phyloP scores from a whole-genome alignment of 768 basidiomycete genomes.

The Leucosporidium creatinivorum region DNA sequence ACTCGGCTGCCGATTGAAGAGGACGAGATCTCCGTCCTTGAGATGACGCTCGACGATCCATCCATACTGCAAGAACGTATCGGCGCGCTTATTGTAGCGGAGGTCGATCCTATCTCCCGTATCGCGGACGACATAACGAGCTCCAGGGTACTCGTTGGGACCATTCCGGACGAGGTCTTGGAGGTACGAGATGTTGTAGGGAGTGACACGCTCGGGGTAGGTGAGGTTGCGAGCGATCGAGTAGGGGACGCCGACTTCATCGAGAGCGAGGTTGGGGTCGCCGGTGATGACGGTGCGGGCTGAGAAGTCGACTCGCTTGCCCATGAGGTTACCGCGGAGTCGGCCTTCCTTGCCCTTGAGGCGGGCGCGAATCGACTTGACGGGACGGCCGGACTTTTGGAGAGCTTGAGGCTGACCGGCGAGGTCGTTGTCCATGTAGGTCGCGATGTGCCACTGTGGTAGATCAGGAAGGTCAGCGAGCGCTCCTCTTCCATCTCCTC shows the following conservation, averaged over 20 bases:
- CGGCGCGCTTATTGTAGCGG: constrained; percentile 90
- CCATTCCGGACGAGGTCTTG: constrained; percentile 94
- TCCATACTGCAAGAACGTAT: constrained; percentile 91
- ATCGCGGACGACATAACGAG: constrained; percentile 91
- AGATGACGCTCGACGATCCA: constrained; percentile 98
- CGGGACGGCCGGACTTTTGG: constrained; percentile 93
- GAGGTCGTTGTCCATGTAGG: constrained; percentile 99
- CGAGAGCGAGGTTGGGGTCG: constrained; percentile 91
- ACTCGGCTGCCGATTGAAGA: constrained; percentile 97
- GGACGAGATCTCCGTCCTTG: constrained; percentile 95
- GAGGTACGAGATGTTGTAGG: constrained; percentile 88
- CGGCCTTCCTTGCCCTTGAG: constrained; percentile 99
- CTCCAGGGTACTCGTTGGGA: constrained; percentile 89
- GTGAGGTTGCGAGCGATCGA: constrained; percentile 97
- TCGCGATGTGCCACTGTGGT: constrained; percentile 87
- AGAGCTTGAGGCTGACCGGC: constrained; percentile 95
- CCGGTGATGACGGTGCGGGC: constrained; percentile 99
- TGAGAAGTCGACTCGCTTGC: constrained; percentile 98
- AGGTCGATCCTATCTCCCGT: constrained; percentile 95
- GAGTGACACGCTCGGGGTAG: constrained; percentile 94
- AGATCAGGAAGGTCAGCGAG: constrained; percentile 10
- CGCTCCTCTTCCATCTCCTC: constrained; percentile 87
- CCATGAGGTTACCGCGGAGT: constrained; percentile 96
- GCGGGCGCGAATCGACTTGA: constrained; percentile 95
- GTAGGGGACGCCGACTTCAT: constrained; percentile 91